Conservation (phyloP, 2,329 filamentous ascomycete genomes). For the Bipolaris gigantea region DNA sequence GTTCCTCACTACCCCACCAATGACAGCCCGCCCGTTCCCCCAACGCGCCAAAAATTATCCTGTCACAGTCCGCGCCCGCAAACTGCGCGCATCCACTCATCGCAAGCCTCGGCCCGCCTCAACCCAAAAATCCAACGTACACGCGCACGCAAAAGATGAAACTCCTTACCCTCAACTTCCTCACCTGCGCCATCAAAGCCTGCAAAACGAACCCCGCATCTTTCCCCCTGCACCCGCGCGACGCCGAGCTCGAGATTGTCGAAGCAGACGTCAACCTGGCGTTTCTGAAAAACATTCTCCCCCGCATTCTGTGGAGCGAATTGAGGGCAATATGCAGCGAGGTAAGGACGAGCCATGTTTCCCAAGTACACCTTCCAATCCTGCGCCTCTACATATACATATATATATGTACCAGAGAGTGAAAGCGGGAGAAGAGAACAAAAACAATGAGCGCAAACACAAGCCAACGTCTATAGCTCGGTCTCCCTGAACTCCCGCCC, state of each 20-base stretch:
- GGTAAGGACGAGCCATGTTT: constrained; percentile 58
- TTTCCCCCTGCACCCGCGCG: constrained; percentile 89
- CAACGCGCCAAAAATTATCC: constrained; percentile 10
- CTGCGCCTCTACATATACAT: too few relatives aligned
- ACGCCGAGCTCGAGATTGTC: constrained; percentile 85
- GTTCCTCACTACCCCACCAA: constrained; percentile 1
- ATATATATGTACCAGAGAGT: background rate
- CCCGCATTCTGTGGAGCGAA: constrained; percentile 85
- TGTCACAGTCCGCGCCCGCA: background rate
- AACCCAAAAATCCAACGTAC: background rate
- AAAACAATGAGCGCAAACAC: too few relatives aligned
- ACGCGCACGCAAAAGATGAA: constrained; percentile 67
- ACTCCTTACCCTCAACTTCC: constrained; percentile 91
- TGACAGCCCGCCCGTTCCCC: constrained; percentile 7
- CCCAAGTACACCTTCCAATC: too few relatives aligned
- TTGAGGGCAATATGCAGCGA: constrained; percentile 75
- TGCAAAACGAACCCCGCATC: constrained; percentile 81
- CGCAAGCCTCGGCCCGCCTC: too few relatives aligned
- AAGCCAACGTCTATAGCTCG: too few relatives aligned
- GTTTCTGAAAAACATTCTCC: constrained; percentile 82
- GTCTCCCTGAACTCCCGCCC: constrained; percentile 71
- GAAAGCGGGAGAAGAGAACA: background rate
- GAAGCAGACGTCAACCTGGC: constrained; percentile 79
- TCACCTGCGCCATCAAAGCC: constrained; percentile 92
- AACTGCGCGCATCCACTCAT: background rate